These are phyloP conservation scores for Neostapfia colusana DNA, from an alignment of 176 grass and related monocot genomes.

Conservation along the genomic window DNA sequence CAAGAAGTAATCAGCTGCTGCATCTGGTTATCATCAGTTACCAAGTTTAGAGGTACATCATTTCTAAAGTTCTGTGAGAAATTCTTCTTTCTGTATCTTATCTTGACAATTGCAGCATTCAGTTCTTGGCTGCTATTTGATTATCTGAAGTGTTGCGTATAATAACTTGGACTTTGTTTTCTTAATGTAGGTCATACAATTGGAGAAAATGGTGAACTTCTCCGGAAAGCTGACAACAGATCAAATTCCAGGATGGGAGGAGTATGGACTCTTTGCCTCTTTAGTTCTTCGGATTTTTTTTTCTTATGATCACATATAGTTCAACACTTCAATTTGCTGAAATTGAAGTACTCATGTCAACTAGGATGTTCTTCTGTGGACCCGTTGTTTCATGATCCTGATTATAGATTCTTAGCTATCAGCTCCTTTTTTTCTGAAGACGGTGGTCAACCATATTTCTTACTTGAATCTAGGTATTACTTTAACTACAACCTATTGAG, in stretches of 20 bases:
- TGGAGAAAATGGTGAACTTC: constrained; percentile 44
- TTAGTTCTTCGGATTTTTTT: neutral
- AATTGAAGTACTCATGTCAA: neutral
- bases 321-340: neutral
- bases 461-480: constrained; percentile 46
- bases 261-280: constrained; percentile 26
- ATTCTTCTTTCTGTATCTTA: neutral
- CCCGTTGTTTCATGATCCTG: neutral
- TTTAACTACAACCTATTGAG: constrained; percentile 60
- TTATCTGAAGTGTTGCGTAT: neutral
- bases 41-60: constrained; percentile 1
- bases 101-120: neutral
- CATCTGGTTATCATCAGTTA: neutral
- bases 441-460: neutral
- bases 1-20: neutral
- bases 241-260: constrained; percentile 45
- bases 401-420: neutral
- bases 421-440: neutral
- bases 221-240: constrained; percentile 35
- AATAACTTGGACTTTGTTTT: neutral
- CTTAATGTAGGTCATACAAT: neutral
- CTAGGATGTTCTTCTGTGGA: neutral
- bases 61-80: neutral
- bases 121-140: constrained; percentile 8
- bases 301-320: neutral